Conservation (phyloP, 768 basidiomycete genomes). For the Hemileccinum impolitum region DNA sequence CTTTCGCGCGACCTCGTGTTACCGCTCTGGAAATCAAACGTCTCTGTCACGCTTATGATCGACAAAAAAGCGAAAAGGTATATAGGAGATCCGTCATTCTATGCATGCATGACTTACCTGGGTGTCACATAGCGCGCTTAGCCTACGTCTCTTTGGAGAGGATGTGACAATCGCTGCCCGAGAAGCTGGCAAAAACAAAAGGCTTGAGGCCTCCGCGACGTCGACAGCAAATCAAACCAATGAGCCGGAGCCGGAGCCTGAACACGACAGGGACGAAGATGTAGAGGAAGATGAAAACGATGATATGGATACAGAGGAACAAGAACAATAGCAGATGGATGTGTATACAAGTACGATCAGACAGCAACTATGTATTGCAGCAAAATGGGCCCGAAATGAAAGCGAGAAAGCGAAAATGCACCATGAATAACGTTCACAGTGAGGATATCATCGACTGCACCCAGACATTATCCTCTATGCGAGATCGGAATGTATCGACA, state of each 20-base stretch:
- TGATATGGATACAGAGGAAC: conserved; percentile 11
- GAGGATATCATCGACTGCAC: conserved; percentile 54
- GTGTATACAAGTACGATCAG: conserved; percentile 11
- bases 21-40: conserved; percentile 94
- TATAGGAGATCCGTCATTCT: conserved; percentile 1
- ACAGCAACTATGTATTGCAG: conserved; percentile 5
- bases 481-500: conserved; percentile 61
- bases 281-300: conserved; percentile 4
- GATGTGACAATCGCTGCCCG: conserved; percentile 62
- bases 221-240: neutral
- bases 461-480: conserved; percentile 80
- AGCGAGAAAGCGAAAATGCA: neutral
- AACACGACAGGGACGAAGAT: conserved; percentile 3
- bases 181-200: conserved; percentile 31
- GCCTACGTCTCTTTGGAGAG: conserved; percentile 76
- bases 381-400: neutral
- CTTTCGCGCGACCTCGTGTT: conserved; percentile 78
- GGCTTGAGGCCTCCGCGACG: neutral
- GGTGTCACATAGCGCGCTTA: conserved; percentile 64
- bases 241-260: no score
- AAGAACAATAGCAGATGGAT: conserved; percentile 9
- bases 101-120: neutral
- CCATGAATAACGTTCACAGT: conserved; percentile 22
- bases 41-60: conserved; percentile 86
- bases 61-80: conserved; percentile 97